Evolutionary conservation across 257 asterid species (phyloP).

Genomic region (Plantago major): DNA sequence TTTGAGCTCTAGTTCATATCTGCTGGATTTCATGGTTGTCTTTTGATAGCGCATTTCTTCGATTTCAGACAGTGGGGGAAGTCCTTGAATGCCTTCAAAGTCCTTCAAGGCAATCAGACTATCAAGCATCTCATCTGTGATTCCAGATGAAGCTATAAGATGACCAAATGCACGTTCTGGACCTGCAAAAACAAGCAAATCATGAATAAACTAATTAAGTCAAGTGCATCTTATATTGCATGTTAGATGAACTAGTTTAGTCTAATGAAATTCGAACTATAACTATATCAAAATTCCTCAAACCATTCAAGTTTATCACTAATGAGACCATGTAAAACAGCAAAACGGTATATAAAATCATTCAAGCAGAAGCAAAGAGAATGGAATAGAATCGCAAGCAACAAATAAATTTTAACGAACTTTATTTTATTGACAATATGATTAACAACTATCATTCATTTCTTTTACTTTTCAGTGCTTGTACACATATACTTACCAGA

Average conservation of each 20-base stretch:
- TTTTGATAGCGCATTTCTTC: constrained; percentile 74
- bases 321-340: background rate
- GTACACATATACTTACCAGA: too few relatives aligned
- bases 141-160: constrained; percentile 84
- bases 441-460: too few relatives aligned
- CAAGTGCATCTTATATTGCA: constrained; percentile 3
- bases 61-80: constrained; percentile 74
- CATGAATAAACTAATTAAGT: background rate
- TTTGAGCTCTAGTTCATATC: constrained; percentile 75
- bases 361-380: background rate
- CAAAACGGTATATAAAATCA: constrained; percentile 1
- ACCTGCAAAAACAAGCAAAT: constrained; percentile 68
- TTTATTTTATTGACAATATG: background rate
- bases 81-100: constrained; percentile 80
- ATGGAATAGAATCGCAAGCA: constrained; percentile 4
- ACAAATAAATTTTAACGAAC: background rate
- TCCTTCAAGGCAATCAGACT: constrained; percentile 79
- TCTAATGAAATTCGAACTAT: background rate
- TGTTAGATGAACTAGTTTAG: background rate
- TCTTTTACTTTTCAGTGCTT: too few relatives aligned
- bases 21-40: constrained; percentile 46
- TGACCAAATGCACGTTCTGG: constrained; percentile 91
- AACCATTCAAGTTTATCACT: background rate
- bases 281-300: background rate
- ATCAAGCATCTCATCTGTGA: constrained; percentile 89